Evolutionary conservation across 2,329 filamentous ascomycete species (phyloP).

Genomic region (Pseudocercospora fuligena): DNA sequence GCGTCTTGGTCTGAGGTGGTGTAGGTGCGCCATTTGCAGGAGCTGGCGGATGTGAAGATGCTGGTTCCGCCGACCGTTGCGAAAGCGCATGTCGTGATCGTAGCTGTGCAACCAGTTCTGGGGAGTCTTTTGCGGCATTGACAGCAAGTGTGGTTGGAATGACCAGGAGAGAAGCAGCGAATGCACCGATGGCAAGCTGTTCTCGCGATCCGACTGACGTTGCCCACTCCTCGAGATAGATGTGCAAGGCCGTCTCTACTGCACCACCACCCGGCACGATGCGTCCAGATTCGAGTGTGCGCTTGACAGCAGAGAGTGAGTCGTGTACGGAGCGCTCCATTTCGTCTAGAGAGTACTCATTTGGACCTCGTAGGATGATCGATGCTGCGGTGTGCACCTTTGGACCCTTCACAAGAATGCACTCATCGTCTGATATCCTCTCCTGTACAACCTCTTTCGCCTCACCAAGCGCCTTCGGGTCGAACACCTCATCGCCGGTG

Average conservation of each 20-base stretch:
- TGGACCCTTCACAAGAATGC: conserved; percentile 93
- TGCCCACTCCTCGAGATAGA: conserved; percentile 98
- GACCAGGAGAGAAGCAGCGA: conserved; percentile 89
- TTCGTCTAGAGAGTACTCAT: conserved; percentile 96
- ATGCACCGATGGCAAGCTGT: conserved; percentile 96
- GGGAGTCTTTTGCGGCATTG: conserved; percentile 95
- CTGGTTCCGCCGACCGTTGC: conserved; percentile 87
- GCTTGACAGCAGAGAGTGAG: conserved; percentile 94
- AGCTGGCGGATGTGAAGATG: conserved; percentile 43
- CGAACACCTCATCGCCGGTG: conserved; percentile 89
- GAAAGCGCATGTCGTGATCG: conserved; percentile 92
- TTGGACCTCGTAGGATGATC: conserved; percentile 91
- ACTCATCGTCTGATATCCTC: conserved; percentile 98
- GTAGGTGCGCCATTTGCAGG: conserved; percentile 28
- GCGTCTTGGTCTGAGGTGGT: conserved; percentile 32
- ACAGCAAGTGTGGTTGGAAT: conserved; percentile 96
- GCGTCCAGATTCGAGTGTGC: conserved; percentile 92
- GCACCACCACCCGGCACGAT: conserved; percentile 96
- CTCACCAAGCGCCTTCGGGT: conserved; percentile 82
- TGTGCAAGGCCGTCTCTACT: conserved; percentile 97
- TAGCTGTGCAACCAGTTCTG: conserved; percentile 92
- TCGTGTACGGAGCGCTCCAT: conserved; percentile 99
- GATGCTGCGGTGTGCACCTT: conserved; percentile 93
- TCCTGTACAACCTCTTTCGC: conserved; percentile 98
- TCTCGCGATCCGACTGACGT: conserved; percentile 95